Evolutionary conservation across 164 flowering plant genomes (phyloP), one percentile per base, ranked within the genome.

Genomic region (Chloranthus sessilifolius): DNA sequence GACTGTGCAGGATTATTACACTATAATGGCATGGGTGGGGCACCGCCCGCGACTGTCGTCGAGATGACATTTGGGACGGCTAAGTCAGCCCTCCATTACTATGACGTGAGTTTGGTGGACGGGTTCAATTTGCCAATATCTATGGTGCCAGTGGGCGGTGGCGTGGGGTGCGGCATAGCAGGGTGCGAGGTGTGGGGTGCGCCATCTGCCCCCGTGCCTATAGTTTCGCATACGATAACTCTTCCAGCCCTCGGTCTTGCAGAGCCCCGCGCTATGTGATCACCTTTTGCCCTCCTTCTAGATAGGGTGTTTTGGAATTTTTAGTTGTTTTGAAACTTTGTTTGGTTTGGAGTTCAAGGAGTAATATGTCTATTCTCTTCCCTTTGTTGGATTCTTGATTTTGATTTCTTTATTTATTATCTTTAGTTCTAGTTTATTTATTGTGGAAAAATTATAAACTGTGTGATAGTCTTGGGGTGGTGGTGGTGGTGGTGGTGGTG

Each of bases 141-240:
- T 0, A 82, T 87, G 88, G 65, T 42, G 3, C 92, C 92, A 0
- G 68, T 82, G 0, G 85, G 82, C 1, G 91, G 91, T 5, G 85
- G 82, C 0, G 51, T 61, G 0, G 83, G 85, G 7, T 87, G 96
- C 33, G 84, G 82, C 0, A 61, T 74, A 7, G 85, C 95, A 0
- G 69, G 67, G 4, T 87, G 95, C 37, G 83, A 77, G 58, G 67
- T 62, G 89, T 83, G 27, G 96, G 85, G 19, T 83, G 96, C 52
- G 81, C 85, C 5, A 76, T 82, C 3, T 92, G 98, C 62, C 98
- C 98, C 0, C 74, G 71, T 50, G 95, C 98, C 1, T 92, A 92
- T 53, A 85, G 84, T 49, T 92, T 74, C 45, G 96, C 98, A 4
- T 92, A 65, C 55, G 95, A 92, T 63, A 96, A 92, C 43, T 67